Conservation (phyloP, 1,139 yeast species). For the Magnusiomyces fungicola region DNA sequence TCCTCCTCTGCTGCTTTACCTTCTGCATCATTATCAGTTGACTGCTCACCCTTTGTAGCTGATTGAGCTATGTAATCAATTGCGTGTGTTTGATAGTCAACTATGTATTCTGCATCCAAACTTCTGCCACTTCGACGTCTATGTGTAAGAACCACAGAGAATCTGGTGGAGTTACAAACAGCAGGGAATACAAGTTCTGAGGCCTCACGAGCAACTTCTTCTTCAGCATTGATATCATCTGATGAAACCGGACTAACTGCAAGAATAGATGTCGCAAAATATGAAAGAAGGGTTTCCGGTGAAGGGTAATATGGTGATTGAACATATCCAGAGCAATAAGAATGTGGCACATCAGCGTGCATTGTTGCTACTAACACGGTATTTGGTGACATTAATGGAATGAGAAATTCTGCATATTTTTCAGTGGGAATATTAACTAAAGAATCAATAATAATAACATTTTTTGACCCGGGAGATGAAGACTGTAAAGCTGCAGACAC, state of each 20-base stretch:
- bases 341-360: constrained; percentile 35
- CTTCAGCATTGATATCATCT: constrained; percentile 37
- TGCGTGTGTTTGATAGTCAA: constrained; percentile 47
- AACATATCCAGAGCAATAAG: constrained; percentile 5
- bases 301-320: constrained; percentile 43
- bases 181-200: constrained; percentile 45
- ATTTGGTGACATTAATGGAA: constrained; percentile 48
- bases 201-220: constrained; percentile 39
- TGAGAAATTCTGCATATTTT: constrained; percentile 46
- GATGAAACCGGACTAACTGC: constrained; percentile 42
- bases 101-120: constrained; percentile 45
- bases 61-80: constrained; percentile 38
- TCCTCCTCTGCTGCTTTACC: constrained; percentile 27
- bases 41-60: constrained; percentile 22
- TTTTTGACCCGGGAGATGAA: constrained; percentile 11
- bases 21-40: constrained; percentile 28
- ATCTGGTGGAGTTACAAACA: constrained; percentile 42
- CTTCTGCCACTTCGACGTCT: constrained; percentile 84
- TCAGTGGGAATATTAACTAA: constrained; percentile 50
- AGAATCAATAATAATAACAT: constrained; percentile 53
- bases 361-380: constrained; percentile 51
- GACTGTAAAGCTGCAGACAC: background rate
- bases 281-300: constrained; percentile 44
- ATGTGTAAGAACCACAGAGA: constrained; percentile 49
- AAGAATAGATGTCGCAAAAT: constrained; percentile 65